phyloP scores from a whole-genome alignment of 1,139 yeast genomes.

The Magnusiomyces tetraspermus region DNA sequence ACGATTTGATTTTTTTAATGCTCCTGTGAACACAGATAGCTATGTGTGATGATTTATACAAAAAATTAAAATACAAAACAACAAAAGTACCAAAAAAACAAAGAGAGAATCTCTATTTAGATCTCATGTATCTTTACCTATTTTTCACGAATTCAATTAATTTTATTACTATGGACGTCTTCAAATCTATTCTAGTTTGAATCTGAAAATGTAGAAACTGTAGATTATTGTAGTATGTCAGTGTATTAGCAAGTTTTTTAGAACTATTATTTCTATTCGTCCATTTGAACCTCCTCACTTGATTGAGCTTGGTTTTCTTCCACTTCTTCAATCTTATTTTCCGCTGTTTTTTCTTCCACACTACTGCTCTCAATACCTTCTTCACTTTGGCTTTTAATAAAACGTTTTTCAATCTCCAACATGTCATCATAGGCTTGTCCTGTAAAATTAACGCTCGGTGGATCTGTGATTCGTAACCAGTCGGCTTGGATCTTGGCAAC shows the following conservation, averaged over 20 bases:
- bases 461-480: conserved; percentile 20
- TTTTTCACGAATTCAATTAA: neutral
- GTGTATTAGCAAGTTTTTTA: too few relatives aligned
- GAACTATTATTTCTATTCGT: too few relatives aligned
- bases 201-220: too few relatives aligned
- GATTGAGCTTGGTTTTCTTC: neutral
- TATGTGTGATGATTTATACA: neutral
- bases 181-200: too few relatives aligned
- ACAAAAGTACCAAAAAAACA: too few relatives aligned
- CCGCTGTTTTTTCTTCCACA: neutral
- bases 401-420: neutral
- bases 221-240: too few relatives aligned
- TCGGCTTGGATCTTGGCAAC: conserved; percentile 15
- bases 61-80: neutral
- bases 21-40: neutral
- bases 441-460: conserved; percentile 15
- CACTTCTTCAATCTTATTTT: neutral
- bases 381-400: neutral
- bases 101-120: too few relatives aligned
- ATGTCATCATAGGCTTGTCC: neutral
- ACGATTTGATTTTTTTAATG: too few relatives aligned
- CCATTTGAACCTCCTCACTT: too few relatives aligned
- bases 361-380: neutral
- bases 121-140: neutral
- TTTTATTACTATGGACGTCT: too few relatives aligned